Base-by-base conservation (phyloP, 2,329 filamentous ascomycete genomes). In the Chrysosporium keratinophilum region DNA sequence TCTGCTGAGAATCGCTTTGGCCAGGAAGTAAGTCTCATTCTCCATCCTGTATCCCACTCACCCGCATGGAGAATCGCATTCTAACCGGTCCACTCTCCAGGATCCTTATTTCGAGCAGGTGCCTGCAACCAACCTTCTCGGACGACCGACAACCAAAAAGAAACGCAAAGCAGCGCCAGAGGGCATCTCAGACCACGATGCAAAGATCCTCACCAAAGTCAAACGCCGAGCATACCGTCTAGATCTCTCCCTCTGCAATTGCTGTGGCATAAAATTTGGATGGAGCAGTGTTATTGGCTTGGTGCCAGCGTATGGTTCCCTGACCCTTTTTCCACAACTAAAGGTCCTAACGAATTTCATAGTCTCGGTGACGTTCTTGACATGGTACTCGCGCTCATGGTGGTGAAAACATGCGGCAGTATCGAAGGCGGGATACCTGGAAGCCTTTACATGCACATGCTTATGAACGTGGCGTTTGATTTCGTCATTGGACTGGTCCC, bases 101-200 rank as follows among this genome's bases (percentile, higher is more conserved):
- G 90, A 97, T 66, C 89, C 90, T 5, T 95, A 89, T 73, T 95
- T 90, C 63, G 88, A 95, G 68, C 77, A 82, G 61, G 82, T 95
- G 35, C 82, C 84, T 19, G 84, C 90, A 41, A 87, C 85, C 7
- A 79, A 82, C 58, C 74, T 86, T 41, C 81, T 83, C 23, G 78
- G 69, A 35, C 82, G 81, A 63, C 55, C 52, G 23, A 94, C 89
- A 67, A 76, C 78, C 54, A 91, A 88, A 75, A 95, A 87, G 70
- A 80, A 84, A 66, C 88, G 86, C 73, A 95, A 94, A 72, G 86
- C 88, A 19, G 75, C 90, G 35, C 90, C 90, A 0, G 80, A 81
- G 23, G 91, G 91, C 52, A 81, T 97, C 50, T 91, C 89, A 15
- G 74, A 84, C 28, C 80, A 95, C 62, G 93, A 98, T 70, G 83